phyloP scores from a whole-genome alignment of 2,329 filamentous ascomycete genomes.

The Neospermospora avenae region DNA sequence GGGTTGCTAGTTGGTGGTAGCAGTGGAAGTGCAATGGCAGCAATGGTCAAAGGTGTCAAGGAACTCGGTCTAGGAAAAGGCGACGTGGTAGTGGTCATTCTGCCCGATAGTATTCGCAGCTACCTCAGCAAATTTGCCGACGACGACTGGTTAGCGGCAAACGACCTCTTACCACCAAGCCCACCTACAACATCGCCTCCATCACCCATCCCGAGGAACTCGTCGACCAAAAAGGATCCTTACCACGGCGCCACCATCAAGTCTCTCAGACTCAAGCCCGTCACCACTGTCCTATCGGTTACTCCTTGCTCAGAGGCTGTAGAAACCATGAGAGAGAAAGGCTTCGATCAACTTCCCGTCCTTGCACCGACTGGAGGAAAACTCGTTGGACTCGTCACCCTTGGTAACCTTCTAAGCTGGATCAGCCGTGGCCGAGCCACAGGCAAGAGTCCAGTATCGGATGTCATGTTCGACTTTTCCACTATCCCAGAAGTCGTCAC shows the following conservation, averaged over 20 bases:
- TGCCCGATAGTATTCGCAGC: slow-evolving; percentile 94
- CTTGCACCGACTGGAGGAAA: slow-evolving; percentile 64
- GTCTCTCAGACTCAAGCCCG: slow-evolving; percentile 84
- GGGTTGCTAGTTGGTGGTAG: slow-evolving; percentile 91
- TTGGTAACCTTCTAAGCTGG: slow-evolving; percentile 90
- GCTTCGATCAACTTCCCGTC: slow-evolving; percentile 96
- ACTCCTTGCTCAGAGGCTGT: slow-evolving; percentile 82
- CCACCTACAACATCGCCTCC: slow-evolving; percentile 43
- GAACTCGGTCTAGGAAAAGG: slow-evolving; percentile 76
- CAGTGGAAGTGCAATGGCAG: slow-evolving; percentile 87
- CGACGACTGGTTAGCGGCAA: slow-evolving; percentile 97
- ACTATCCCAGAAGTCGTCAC: slow-evolving; percentile 85
- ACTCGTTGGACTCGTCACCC: slow-evolving; percentile 88
- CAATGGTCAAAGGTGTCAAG: slow-evolving; percentile 71
- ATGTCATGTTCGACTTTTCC: slow-evolving; percentile 96
- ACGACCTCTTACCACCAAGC: slow-evolving; percentile 75
- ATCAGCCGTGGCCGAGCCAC: slow-evolving; percentile 80
- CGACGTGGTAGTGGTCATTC: slow-evolving; percentile 84
- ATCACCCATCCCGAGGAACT: slow-evolving; percentile 38
- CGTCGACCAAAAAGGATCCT: slow-evolving; percentile 51
- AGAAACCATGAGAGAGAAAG: slow-evolving; percentile 97
- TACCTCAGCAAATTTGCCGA: slow-evolving; percentile 98
- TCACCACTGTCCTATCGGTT: slow-evolving; percentile 74
- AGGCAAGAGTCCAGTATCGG: slow-evolving; percentile 68
- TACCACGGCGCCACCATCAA: slow-evolving; percentile 78